phyloP scores from a whole-genome alignment of 2,329 filamentous ascomycete species.

The Fusarium napiforme region DNA sequence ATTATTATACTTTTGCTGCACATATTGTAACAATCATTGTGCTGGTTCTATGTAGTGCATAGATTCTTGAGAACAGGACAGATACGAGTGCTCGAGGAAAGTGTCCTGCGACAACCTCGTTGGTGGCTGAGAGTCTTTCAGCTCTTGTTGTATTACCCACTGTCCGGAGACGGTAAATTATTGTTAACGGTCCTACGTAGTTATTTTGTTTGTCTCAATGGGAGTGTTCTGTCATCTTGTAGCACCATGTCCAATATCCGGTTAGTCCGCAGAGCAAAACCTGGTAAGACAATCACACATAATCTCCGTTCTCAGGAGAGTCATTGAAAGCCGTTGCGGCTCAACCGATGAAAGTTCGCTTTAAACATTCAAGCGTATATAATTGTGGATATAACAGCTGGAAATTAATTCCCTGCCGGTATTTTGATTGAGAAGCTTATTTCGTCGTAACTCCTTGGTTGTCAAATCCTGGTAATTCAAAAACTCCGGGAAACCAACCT shows the following conservation, averaged over 20 bases:
- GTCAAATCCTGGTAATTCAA: background rate
- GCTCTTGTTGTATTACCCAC: background rate
- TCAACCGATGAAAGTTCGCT: background rate
- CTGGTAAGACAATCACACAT: background rate
- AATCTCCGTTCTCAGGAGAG: background rate
- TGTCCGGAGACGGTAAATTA: background rate
- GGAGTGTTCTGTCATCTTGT: background rate
- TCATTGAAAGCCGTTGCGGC: background rate
- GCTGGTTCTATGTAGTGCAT: background rate
- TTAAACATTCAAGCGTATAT: background rate
- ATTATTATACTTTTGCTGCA: background rate
- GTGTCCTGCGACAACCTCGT: background rate
- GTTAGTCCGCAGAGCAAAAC: background rate
- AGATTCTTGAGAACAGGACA: background rate
- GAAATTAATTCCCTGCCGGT: background rate
- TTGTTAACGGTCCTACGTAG: background rate
- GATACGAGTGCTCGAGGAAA: background rate
- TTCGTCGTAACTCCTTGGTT: background rate
- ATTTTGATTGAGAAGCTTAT: background rate
- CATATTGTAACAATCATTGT: background rate
- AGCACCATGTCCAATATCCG: background rate
- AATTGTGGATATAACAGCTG: background rate
- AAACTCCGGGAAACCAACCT: background rate
- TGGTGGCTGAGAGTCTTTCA: background rate
- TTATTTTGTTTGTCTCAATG: background rate